These are phyloP conservation scores for Lactarius deliciosus DNA, from an alignment of 768 basidiomycete genomes.

Conservation along the genomic window DNA sequence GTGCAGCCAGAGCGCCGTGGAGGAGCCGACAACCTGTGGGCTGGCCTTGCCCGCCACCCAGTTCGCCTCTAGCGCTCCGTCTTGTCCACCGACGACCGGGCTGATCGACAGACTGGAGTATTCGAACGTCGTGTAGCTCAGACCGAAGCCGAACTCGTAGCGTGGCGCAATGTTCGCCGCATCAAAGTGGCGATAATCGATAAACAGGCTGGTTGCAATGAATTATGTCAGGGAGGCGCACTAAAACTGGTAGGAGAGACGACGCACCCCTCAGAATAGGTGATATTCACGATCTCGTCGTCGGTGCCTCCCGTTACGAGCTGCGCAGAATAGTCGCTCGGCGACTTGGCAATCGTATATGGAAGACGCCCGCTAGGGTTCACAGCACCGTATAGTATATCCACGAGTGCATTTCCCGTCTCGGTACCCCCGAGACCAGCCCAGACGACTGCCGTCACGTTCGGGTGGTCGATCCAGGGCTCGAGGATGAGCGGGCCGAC, in stretches of 20 bases:
- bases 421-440: slow-evolving; percentile 68
- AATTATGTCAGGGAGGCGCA: background rate
- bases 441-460: slow-evolving; percentile 60
- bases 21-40: slow-evolving; percentile 56
- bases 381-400: slow-evolving; percentile 72
- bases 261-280: slow-evolving; percentile 58
- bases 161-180: slow-evolving; percentile 70
- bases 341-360: slow-evolving; percentile 66
- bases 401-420: slow-evolving; percentile 59
- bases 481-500: slow-evolving; percentile 73
- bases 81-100: slow-evolving; percentile 37
- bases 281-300: slow-evolving; percentile 45
- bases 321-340: slow-evolving; percentile 51
- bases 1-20: slow-evolving; percentile 68
- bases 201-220: slow-evolving; percentile 29
- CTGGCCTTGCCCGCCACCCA: slow-evolving; percentile 64
- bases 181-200: slow-evolving; percentile 44
- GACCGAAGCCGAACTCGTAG: slow-evolving; percentile 87
- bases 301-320: slow-evolving; percentile 34
- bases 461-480: slow-evolving; percentile 73
- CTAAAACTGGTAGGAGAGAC: slow-evolving; percentile 21
- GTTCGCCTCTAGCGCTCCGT: slow-evolving; percentile 42
- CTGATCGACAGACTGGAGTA: slow-evolving; percentile 59
- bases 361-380: slow-evolving; percentile 74
- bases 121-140: slow-evolving; percentile 81